Percentiles rank a stretch among this genome's conserved stretches.
These are phyloP conservation scores for Fusarium sacchari DNA, from an alignment of 2,329 filamentous ascomycete species.

Conservation along the genomic window DNA sequence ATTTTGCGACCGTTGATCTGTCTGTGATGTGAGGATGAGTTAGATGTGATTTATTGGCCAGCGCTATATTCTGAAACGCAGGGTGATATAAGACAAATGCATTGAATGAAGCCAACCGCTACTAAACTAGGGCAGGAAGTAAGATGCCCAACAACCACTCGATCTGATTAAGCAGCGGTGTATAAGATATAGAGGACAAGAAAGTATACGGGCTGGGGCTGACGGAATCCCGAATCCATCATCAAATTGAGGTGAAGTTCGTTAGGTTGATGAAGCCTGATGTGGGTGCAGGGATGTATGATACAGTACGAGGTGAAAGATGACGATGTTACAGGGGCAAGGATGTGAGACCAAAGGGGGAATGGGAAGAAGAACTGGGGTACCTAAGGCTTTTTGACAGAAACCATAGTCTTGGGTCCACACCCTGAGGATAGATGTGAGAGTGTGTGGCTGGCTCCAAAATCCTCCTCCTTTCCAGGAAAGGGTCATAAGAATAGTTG, in stretches of 20 bases:
- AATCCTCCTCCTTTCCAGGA: not conserved
- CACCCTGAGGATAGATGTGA: conserved; percentile 14
- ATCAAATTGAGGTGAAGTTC: not conserved
- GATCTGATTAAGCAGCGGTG: not conserved
- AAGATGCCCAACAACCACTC: not conserved
- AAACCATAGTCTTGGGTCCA: conserved; percentile 21
- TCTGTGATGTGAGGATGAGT: conserved; percentile 40
- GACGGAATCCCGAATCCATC: not conserved
- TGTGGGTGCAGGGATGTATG: conserved; percentile 13
- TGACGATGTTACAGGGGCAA: conserved; percentile 4
- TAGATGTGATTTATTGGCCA: conserved; percentile 28
- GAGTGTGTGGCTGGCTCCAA: not conserved
- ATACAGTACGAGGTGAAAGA: conserved; percentile 14
- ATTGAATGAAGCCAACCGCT: not conserved
- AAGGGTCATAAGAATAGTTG: not conserved
- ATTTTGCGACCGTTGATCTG: conserved; percentile 44
- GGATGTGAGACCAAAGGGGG: conserved; percentile 11
- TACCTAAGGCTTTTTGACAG: conserved; percentile 27
- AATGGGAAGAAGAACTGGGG: conserved; percentile 9
- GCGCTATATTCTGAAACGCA: not conserved
- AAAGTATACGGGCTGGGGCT: not conserved
- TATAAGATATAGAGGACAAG: not conserved
- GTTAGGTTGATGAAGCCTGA: conserved; percentile 2
- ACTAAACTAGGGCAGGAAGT: not conserved
- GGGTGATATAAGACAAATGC: not conserved